Percentiles rank a stretch among this genome's conserved stretches.
phyloP scores from a whole-genome alignment of 139 green algal genomes.

The Volvox reticuliferus region DNA sequence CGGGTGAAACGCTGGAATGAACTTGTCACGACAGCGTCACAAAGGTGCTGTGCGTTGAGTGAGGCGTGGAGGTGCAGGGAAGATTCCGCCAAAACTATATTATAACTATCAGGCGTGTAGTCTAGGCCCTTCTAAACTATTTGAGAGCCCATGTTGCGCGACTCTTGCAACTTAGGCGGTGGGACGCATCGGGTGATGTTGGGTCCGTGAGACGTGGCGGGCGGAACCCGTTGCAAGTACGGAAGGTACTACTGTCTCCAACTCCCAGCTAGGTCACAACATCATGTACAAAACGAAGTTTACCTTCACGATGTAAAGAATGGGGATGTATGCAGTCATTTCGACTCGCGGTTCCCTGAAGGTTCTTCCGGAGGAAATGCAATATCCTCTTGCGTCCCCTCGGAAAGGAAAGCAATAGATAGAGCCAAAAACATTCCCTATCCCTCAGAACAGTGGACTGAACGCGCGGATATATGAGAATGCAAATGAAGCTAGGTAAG shows the following conservation, averaged over 20 bases:
- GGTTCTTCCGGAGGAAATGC: too few relatives aligned
- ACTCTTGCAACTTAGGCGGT: neutral
- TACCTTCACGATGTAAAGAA: too few relatives aligned
- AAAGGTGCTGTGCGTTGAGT: neutral
- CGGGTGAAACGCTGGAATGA: neutral
- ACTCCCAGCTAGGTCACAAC: neutral
- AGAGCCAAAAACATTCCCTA: too few relatives aligned
- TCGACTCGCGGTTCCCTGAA: too few relatives aligned
- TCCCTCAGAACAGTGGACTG: too few relatives aligned
- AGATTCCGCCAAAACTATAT: conserved; percentile 16
- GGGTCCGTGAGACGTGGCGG: neutral
- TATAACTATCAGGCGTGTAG: neutral
- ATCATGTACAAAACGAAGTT: neutral
- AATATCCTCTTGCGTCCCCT: too few relatives aligned
- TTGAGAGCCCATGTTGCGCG: neutral
- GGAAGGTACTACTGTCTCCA: conserved; percentile 16
- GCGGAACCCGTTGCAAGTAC: neutral
- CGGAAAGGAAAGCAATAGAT: too few relatives aligned
- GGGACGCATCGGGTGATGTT: neutral
- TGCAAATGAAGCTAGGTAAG: too few relatives aligned
- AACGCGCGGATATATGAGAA: too few relatives aligned
- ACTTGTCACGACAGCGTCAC: neutral
- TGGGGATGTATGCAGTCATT: too few relatives aligned
- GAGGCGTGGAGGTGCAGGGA: conserved; percentile 4
- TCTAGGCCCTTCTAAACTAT: conserved; percentile 7